Base-by-base conservation (phyloP, 495 filamentous ascomycete genomes). In the Sphaerosporella brunnea region DNA sequence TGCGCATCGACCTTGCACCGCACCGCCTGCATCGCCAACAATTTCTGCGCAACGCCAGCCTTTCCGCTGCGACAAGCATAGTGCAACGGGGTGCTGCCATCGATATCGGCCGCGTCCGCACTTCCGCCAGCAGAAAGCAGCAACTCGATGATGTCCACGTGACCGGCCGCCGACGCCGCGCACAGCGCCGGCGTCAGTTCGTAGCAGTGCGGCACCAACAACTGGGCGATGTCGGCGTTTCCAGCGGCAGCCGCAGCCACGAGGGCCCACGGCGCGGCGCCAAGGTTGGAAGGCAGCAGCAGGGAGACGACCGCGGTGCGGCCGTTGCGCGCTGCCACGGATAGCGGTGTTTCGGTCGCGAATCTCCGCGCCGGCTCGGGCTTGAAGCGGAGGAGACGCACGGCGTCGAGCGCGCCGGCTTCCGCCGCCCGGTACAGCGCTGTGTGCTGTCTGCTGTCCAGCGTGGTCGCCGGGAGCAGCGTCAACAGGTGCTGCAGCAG, bases 1-100 rank as follows among this genome's bases (percentile, higher is more conserved):
- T 43, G 40, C 21, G 40, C 21, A 43, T 43, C 40, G 11, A 43
- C 13, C 40, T 20, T 16, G n/a, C 37, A 16, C 37, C 20, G 15
- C 7, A 43, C 40, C 19, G 11, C 18, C 11, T 26, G 9, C 21
- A 8, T 8, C 20, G 9, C 9, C 40, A 43, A 18, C 40, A 43
- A 26, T 18, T 13, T 4, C 21, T 11, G 7, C 13, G 26, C 40
- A 24, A 43, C 23, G 3, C 26, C 40, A 7, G 40, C 26, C 3
- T 11, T 9, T 26, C 40, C 40, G 10, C 13, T 26, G 13, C 20
- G 13, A 19, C 20, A 19, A 9, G 40, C 40, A 24, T 20, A 26
- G 13, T 25, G 19, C 40, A 43, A 18, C 10, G 40, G 40, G 13
- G 20, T 43, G 13, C 13, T 10, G 19, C 40, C 40, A 11, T 43